A percentile compares a stretch with the other conserved stretches of the same genome.
Evolutionary conservation across 257 asterid genomes (phyloP).

Genomic region (Euphrasia confusa): DNA sequence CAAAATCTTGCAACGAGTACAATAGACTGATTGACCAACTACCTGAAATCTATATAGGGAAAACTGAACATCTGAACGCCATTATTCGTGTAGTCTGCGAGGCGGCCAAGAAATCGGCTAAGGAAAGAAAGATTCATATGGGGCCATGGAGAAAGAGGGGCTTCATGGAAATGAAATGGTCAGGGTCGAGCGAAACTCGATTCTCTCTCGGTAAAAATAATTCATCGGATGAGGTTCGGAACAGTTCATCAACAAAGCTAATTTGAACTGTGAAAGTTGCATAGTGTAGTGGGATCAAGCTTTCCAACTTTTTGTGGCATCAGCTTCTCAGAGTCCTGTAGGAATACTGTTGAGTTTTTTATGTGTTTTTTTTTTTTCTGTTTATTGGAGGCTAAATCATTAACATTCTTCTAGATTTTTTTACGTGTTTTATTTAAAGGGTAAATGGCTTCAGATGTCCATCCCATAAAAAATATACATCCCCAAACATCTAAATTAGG

Average conservation of each 20-base stretch:
- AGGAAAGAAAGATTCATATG: conserved; percentile 39
- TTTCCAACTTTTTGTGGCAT: not conserved
- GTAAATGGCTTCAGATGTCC: not conserved
- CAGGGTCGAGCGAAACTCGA: not conserved
- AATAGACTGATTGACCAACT: conserved; percentile 28
- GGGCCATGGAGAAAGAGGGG: conserved; percentile 55
- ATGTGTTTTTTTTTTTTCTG: not conserved
- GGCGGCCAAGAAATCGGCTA: conserved; percentile 47
- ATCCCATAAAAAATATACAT: not conserved
- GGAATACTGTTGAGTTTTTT: too few species aligned
- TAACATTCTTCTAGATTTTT: not conserved
- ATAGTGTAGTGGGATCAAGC: not conserved
- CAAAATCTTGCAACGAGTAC: conserved; percentile 44
- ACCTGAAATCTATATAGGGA: conserved; percentile 46
- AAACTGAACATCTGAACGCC: conserved; percentile 39
- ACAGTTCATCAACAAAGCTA: not conserved
- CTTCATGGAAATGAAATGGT: conserved; percentile 52
- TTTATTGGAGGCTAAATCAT: not conserved
- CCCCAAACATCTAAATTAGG: not conserved
- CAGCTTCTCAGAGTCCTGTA: too few species aligned
- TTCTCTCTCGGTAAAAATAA: not conserved
- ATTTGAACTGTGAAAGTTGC: not conserved
- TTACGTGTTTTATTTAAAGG: not conserved
- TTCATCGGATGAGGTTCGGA: not conserved
- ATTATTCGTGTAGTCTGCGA: conserved; percentile 44